These are phyloP conservation scores for Xanthoconium purpureum DNA, from an alignment of 768 basidiomycete genomes.

Conservation along the genomic window DNA sequence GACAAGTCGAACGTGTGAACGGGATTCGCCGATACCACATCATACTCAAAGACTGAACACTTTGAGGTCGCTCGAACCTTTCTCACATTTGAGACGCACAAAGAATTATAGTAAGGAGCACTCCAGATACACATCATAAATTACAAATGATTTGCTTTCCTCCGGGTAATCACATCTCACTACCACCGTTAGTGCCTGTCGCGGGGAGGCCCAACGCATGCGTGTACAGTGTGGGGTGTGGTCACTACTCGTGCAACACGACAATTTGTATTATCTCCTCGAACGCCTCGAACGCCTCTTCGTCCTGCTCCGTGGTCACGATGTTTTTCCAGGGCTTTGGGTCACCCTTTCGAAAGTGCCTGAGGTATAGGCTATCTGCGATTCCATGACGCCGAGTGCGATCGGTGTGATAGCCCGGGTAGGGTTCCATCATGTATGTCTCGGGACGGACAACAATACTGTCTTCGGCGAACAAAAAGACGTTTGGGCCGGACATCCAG, in stretches of 20 bases:
- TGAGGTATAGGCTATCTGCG: background rate
- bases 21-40: no score
- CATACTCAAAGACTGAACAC: no score
- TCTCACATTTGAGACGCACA: no score
- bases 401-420: background rate
- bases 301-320: background rate
- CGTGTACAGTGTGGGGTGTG: no score
- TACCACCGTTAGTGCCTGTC: no score
- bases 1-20: no score
- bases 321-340: slow-evolving; percentile 21
- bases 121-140: no score
- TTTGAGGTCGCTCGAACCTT: no score
- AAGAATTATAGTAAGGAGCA: no score
- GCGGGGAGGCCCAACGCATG: no score
- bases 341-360: background rate
- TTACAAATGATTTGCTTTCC: no score
- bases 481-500: slow-evolving; percentile 27
- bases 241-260: background rate
- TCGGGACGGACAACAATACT: slow-evolving; percentile 9
- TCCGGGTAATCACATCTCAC: no score
- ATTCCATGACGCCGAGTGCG: background rate
- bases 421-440: background rate
- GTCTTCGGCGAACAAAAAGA: slow-evolving; percentile 9
- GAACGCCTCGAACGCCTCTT: background rate
- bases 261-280: background rate